Evolutionary conservation across 306 rosid genomes (phyloP).

Genomic region (Rosa multiflora): DNA sequence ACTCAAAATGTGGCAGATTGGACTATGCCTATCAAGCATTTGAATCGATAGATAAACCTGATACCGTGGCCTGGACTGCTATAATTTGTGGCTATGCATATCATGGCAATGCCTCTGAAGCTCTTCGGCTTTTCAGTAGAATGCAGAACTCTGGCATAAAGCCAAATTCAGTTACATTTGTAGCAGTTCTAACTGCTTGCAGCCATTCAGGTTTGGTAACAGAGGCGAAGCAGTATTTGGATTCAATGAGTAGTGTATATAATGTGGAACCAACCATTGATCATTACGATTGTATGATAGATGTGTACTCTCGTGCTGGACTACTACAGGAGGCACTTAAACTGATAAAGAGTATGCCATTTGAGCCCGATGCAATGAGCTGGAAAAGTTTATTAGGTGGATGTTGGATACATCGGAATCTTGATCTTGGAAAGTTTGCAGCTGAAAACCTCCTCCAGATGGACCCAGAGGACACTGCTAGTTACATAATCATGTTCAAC

Average conservation of each 20-base stretch:
- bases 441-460: conserved; percentile 42
- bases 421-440: conserved; percentile 47
- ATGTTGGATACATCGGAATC: conserved; percentile 55
- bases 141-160: conserved; percentile 45
- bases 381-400: conserved; percentile 69
- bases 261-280: conserved; percentile 47
- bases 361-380: conserved; percentile 53
- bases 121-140: conserved; percentile 39
- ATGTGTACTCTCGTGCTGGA: conserved; percentile 59
- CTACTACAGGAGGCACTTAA: conserved; percentile 45
- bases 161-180: conserved; percentile 58
- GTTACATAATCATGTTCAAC: conserved; percentile 55
- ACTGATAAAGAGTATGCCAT: conserved; percentile 44
- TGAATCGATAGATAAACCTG: conserved; percentile 49
- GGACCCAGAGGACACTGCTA: conserved; percentile 51
- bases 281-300: conserved; percentile 62
- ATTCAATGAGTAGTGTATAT: conserved; percentile 41
- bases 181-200: conserved; percentile 57
- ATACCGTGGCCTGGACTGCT: conserved; percentile 62
- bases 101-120: conserved; percentile 58
- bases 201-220: conserved; percentile 56
- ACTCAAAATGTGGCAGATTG: conserved; percentile 60
- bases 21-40: conserved; percentile 53
- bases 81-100: conserved; percentile 51
- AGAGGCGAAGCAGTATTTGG: conserved; percentile 47